Base-by-base conservation (phyloP, 2,329 filamentous ascomycete species). In the Biscogniauxia marginata region DNA sequence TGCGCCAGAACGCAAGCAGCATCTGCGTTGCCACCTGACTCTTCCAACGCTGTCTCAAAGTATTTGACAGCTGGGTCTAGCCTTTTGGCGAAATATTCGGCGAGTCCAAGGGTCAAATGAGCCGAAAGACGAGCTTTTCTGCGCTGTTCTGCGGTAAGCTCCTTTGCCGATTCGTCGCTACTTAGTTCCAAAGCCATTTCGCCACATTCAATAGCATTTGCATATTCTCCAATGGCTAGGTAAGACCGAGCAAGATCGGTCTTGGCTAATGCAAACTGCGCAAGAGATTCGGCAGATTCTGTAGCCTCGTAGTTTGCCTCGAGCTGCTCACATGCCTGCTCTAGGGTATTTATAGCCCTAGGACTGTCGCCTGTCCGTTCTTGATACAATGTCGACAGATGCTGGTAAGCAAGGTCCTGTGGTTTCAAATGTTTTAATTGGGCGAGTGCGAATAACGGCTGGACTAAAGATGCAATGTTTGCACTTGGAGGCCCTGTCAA, bases 1-100 rank as follows among this genome's bases (percentile, higher is more conserved):
- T 98, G 91, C 0, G 93, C 90, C 11, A 98, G 79, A 11, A 97
- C 79, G 67, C 93, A 97, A 0, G 92, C 87, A 1, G 93, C 88
- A 67, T 97, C 92, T 0, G 93, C 89, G 59, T 91, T 86, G 39
- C 84, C 83, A 24, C 84, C 77, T 1, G 89, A 91, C 70, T 96
- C 92, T 54, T 87, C 80, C 7, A 98, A 79, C 0, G 92, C 92
- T 2, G 85, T 80, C 61, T 91, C 85, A 72, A 99, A 96, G 74
- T 89, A 92, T 9, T 82, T 79, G 22, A 96, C 85, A 0, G 92
- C 89, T 50, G 85, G 82, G 44, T 86, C 82, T 62, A 88, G 82
- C 21, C 86, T 77, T 21, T 83, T 75, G 25, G 79, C 74, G 70
- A 90, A 91, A 73, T 93, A 96, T 57, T 90, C 82, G 1, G 93